Evolutionary conservation across 1,139 yeast species (phyloP).

Genomic region (Magnusiomyces tetraspermus): DNA sequence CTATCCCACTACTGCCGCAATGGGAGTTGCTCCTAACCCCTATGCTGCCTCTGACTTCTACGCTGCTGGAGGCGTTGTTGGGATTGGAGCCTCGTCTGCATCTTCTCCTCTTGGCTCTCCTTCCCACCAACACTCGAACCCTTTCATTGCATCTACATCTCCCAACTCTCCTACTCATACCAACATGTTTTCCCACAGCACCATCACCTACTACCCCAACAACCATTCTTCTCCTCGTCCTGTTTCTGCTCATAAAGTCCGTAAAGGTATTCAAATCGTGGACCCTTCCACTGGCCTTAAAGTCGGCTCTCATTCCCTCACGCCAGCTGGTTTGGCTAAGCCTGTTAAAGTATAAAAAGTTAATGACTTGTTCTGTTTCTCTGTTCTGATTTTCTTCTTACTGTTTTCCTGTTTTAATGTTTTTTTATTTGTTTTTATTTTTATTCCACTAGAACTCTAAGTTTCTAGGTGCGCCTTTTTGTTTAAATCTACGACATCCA

Average conservation of each 20-base stretch:
- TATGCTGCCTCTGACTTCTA: too few relatives aligned
- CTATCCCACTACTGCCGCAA: constrained; percentile 13
- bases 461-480: not conserved
- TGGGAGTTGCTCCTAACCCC: not conserved
- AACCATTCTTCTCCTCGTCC: not conserved
- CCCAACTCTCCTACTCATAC: not conserved
- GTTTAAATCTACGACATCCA: not conserved
- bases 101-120: not conserved
- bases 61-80: too few relatives aligned
- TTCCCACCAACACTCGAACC: not conserved
- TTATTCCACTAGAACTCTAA: not conserved
- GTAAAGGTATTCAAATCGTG: constrained; percentile 56
- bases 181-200: not conserved
- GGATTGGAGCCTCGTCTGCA: not conserved
- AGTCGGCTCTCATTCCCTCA: constrained; percentile 27
- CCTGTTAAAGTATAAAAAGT: not conserved
- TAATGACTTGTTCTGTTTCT: not conserved
- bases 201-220: constrained; percentile 5
- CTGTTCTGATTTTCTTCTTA: not conserved
- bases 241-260: constrained; percentile 18
- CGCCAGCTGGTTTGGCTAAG: constrained; percentile 4
- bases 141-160: not conserved
- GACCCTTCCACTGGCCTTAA: constrained; percentile 70
- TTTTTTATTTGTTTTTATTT: not conserved
- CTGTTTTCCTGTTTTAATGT: not conserved